Conservation (phyloP, 495 filamentous ascomycete species). For the Pseudevernia furfuracea region DNA sequence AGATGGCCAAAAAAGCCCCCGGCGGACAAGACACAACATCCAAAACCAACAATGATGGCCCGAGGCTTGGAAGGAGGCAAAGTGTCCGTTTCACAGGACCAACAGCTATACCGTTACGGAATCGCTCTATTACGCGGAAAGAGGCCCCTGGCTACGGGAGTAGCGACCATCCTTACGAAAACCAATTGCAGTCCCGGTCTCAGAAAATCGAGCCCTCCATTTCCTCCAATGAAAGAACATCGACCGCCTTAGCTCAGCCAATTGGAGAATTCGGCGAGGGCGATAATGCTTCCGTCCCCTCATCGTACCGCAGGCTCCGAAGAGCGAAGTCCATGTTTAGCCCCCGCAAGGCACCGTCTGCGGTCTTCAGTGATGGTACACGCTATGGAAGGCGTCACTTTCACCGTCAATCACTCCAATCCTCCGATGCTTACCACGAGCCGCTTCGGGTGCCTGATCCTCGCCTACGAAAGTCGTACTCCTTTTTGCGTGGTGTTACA, state of each 20-base stretch:
- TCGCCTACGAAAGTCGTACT: slow-evolving; percentile 50
- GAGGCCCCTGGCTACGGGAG: slow-evolving; percentile 3
- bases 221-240: slow-evolving; percentile 29
- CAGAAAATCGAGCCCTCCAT: slow-evolving; percentile 25
- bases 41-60: not conserved
- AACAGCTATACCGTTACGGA: slow-evolving; percentile 24
- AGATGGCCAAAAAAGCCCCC: slow-evolving; percentile 1
- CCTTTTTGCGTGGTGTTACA: slow-evolving; percentile 47
- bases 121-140: slow-evolving; percentile 25
- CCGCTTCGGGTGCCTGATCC: slow-evolving; percentile 24
- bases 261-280: slow-evolving; percentile 28
- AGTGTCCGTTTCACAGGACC: slow-evolving; percentile 51
- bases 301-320: slow-evolving; percentile 66
- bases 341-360: slow-evolving; percentile 39
- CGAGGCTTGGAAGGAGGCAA: slow-evolving; percentile 30
- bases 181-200: slow-evolving; percentile 18
- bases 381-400: slow-evolving; percentile 16
- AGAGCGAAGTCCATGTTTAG: slow-evolving; percentile 68
- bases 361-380: slow-evolving; percentile 19
- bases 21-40: not conserved
- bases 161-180: slow-evolving; percentile 7
- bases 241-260: slow-evolving; percentile 29
- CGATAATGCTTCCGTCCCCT: slow-evolving; percentile 56
- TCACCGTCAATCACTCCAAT: slow-evolving; percentile 17
- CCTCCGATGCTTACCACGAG: slow-evolving; percentile 11